phyloP scores from a whole-genome alignment of 495 filamentous ascomycete species.

The Penicillium odoratum region DNA sequence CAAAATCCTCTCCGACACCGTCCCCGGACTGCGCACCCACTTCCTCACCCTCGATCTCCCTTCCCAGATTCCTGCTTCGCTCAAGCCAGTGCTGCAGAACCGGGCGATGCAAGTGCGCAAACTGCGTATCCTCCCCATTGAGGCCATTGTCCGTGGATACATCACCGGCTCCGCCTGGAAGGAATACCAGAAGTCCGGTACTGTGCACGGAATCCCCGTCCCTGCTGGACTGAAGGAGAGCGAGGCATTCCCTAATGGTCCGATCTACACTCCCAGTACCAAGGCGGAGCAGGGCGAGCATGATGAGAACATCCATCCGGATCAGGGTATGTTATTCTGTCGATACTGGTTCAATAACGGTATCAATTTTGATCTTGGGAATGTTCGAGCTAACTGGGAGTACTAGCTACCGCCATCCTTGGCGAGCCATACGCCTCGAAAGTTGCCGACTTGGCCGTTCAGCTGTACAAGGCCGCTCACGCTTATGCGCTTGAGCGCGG shows the following conservation, averaged over 20 bases:
- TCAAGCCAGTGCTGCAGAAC: slow-evolving; percentile 56
- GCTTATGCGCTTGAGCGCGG: slow-evolving; percentile 75
- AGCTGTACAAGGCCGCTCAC: slow-evolving; percentile 71
- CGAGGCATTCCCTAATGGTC: slow-evolving; percentile 63
- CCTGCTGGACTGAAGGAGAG: slow-evolving; percentile 69
- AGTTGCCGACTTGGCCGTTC: slow-evolving; percentile 70
- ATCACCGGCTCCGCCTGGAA: slow-evolving; percentile 91
- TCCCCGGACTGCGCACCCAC: slow-evolving; percentile 74
- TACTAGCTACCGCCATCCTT: slow-evolving; percentile 61
- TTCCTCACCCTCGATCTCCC: slow-evolving; percentile 72
- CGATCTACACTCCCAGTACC: slow-evolving; percentile 87
- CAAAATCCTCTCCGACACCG: slow-evolving; percentile 59
- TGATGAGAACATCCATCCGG: slow-evolving; percentile 88
- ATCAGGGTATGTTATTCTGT: slow-evolving; percentile 47
- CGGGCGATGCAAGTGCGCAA: slow-evolving; percentile 83
- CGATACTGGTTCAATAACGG: background rate
- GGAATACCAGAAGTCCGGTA: slow-evolving; percentile 72
- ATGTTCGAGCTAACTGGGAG: background rate
- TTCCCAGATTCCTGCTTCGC: slow-evolving; percentile 45
- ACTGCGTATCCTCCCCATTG: slow-evolving; percentile 79
- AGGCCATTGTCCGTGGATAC: slow-evolving; percentile 90
- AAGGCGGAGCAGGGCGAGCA: slow-evolving; percentile 83
- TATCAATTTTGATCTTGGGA: background rate
- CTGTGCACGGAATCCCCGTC: slow-evolving; percentile 76
- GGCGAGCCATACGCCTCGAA: slow-evolving; percentile 72